Evolutionary conservation across 306 rosid species (phyloP), one percentile per base, ranked within the genome.

Genomic region (Senna tora): DNA sequence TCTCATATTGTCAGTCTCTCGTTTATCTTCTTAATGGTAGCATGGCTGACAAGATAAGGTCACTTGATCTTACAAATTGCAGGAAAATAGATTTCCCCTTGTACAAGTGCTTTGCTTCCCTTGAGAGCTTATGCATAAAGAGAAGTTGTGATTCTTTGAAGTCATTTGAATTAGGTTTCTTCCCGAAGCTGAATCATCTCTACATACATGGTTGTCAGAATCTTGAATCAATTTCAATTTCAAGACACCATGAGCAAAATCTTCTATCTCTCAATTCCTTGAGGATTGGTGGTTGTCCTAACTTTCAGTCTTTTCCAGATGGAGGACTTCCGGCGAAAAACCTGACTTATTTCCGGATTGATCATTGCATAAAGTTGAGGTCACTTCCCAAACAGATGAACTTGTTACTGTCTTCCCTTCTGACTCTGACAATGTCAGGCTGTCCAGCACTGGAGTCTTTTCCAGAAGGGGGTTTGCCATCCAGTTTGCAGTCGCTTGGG

Each of bases 371-470:
- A 34, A 69, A 34, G 12, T 15, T 77, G 21, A 51, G 41, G 51
- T 62, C 66, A 4, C 65, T 62, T 0, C 66, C 65, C 2, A 41
- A 61, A 17, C 57, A 43, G 13, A 77, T 77, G 76, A 59, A 20
- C 19, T 19, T 15, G 11, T 14, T 53, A 20, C 71, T 69, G 25
- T 65, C 81, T 30, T 70, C 58, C 38, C 72, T 77, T 30, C 39
- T 52, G 56, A 49, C 54, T 9, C 9, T 69, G 50, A 39, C 6
- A 4, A 50, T 69, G 41, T 28, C 2, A 11, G 36, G 36, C 1
- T 77, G 80, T 41, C 70, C 64, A 61, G 56, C 69, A 19, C 55
- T 77, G 5, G 75, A 61, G 61, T 50, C 71, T 9, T 77, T 77
- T 39, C 53, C 71, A 28, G 71, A 52, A 6, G 80, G 71, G 20